phyloP scores from a whole-genome alignment of 352 stramenopile species.

The Phytopythium ostracodes region DNA sequence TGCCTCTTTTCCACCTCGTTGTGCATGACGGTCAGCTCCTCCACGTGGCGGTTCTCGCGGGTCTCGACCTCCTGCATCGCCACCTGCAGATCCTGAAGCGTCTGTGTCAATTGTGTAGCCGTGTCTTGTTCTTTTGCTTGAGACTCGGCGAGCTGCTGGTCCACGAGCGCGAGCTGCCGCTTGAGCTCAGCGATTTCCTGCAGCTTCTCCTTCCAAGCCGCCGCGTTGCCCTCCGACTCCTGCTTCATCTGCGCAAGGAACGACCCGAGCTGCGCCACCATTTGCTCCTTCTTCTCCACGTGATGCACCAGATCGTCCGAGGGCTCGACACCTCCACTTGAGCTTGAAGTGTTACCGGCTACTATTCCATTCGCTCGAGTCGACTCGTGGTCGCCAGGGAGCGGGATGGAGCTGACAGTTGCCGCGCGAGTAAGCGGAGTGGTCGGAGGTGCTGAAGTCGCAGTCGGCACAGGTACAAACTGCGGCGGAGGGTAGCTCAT shows the following conservation, averaged over 20 bases:
- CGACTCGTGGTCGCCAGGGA: neutral
- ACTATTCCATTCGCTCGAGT: no score
- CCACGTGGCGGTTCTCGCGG: conserved; percentile 30
- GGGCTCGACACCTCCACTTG: neutral
- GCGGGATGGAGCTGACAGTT: neutral
- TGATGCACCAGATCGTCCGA: conserved; percentile 12
- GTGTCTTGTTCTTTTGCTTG: conserved; percentile 32
- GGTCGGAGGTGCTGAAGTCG: neutral
- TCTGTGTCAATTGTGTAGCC: conserved; percentile 27
- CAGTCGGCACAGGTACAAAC: neutral
- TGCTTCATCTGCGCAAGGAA: conserved; percentile 76
- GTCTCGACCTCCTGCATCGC: conserved; percentile 26
- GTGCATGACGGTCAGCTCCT: conserved; percentile 60
- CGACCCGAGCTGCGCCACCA: conserved; percentile 59
- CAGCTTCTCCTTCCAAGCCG: conserved; percentile 60
- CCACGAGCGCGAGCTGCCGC: conserved; percentile 24
- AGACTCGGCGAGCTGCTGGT: conserved; percentile 29
- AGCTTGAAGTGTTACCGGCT: no score
- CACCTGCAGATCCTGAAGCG: conserved; percentile 31
- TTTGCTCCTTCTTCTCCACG: conserved; percentile 54
- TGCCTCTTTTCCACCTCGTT: conserved; percentile 48
- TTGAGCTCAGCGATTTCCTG: conserved; percentile 49
- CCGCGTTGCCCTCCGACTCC: conserved; percentile 52
- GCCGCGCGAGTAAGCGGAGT: neutral
- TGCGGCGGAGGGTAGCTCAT: neutral